Evolutionary conservation across 345 rosid species (phyloP).

Genomic region (Arabidopsis arenosa): DNA sequence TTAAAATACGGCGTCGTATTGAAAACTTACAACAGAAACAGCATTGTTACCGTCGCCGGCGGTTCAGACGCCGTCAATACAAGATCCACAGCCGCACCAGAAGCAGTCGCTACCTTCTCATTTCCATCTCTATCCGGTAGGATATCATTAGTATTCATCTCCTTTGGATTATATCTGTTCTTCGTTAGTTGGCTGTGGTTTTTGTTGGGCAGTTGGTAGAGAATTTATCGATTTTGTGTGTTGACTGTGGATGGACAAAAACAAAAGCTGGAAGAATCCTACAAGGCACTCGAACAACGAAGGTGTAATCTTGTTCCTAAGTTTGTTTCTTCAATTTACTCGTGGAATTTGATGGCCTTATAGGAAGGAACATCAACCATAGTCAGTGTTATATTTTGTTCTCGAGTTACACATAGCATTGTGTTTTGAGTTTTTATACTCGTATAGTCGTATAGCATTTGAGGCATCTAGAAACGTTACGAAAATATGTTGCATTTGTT

Average conservation of each 20-base stretch:
- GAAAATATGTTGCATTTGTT: conserved; percentile 3
- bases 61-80: conserved; percentile 11
- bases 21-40: conserved; percentile 19
- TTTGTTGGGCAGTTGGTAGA: conserved; percentile 56
- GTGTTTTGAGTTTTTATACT: conserved; percentile 16
- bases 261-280: conserved; percentile 65
- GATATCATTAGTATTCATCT: not conserved
- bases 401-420: not conserved
- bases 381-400: not conserved
- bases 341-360: not conserved
- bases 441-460: not conserved
- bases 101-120: conserved; percentile 73
- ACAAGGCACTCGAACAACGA: conserved; percentile 61
- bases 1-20: not conserved
- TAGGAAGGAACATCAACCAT: conserved; percentile 11
- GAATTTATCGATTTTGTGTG: conserved; percentile 33
- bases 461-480: not conserved
- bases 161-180: no score
- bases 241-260: conserved; percentile 78
- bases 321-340: not conserved
- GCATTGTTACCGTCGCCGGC: conserved; percentile 35
- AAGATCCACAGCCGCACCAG: conserved; percentile 47
- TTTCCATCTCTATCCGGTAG: conserved; percentile 65
- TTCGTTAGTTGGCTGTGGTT: conserved; percentile 3
- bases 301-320: conserved; percentile 46